Base-by-base conservation (phyloP, 2,329 filamentous ascomycete genomes). In the Emergomyces pasteurianus region DNA sequence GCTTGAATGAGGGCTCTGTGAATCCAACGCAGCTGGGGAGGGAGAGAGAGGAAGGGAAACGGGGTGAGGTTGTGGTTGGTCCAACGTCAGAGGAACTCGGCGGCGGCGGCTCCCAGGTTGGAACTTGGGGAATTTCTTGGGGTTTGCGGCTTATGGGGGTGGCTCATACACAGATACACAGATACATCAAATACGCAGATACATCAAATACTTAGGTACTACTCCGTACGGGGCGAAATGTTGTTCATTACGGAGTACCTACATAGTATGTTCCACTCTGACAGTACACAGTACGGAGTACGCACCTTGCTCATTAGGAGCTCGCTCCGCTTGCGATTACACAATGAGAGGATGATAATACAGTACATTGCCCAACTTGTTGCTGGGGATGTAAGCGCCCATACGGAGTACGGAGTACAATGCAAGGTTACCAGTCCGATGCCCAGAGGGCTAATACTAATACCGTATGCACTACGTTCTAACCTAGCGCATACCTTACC, bases 41-140 rank as follows among this genome's bases (percentile, higher is more conserved):
- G 18, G 36, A 28, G 40, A 50, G 23, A 12, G 14, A 31, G 40
- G 10, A 23, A 28, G 5, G 26, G 21, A 14, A 38, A 42, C 46
- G 54, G 46, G 53, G 38, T 23, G 53, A 40, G 54, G 54, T 57
- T 42, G 57, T 58, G 55, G 55, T 40, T 52, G 47, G 57, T 58
- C 47, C 57, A 58, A 58, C 57, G 43, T 58, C 57, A 58, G 57
- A 50, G 43, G 46, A 26, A 49, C 21, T 53, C 50, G 52, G n/a
- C 52, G 34, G 47, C 47, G 47, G 52, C 52, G 34, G 34, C 52
- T 54, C 52, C 3, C 52, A 54, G 52, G 34, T 40, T 40, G 52
- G 52, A 34, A 34, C 14, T 38, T 23, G 28, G 52, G 52, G 5
- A 16, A 8, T n/a, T n/a, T n/a, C 7, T 23, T 36, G 38, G 52